Base-by-base conservation (phyloP, 108 stramenopile genomes). In the Cyclotella choctawhatcheeana region DNA sequence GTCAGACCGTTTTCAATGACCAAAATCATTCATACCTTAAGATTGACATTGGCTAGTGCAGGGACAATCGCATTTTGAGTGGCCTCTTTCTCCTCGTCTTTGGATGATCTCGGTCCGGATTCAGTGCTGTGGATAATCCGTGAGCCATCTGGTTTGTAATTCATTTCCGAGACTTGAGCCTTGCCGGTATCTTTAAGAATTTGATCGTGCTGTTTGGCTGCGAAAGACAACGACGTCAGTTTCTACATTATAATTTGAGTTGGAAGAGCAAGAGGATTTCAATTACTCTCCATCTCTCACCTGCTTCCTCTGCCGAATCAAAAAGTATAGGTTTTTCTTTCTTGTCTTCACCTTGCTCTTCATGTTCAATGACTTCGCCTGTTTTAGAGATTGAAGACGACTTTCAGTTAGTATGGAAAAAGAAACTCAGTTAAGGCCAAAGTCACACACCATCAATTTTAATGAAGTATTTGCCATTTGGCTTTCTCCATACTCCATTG, bases 11-110 rank as follows among this genome's bases (percentile, higher is more conserved):
- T n/a, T n/a, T n/a, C n/a, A n/a, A n/a, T n/a, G n/a, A n/a, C n/a
- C n/a, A n/a, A n/a, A n/a, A n/a, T n/a, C n/a, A n/a, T n/a, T n/a
- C n/a, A n/a, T n/a, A 85, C 85, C 85, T 88, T 88, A 52, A 93
- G 89, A 62, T 93, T 88, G 81, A 93, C 89, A 34, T 88, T 86
- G 24, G 90, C 82, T 40, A 86, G 72, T 16, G 83, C 85, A 10
- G 85, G 85, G 27, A 84, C 81, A 32, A 74, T 66, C 26, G 40
- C 20, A 60, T 21, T 60, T 26, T 34, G 69, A 13, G n/a, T n/a
- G n/a, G n/a, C 31, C 55, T 56, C 72, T 32, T 48, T 40, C 78
- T n/a, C n/a, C n/a, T 47, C 67, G 20, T 70, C 61, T 44, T 35
- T 71, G 13, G 58, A 65, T 20, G 50, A 69, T 45, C 20, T 18